Conservation (phyloP, 257 asterid genomes). For the Nicotiana obtusifolia region DNA sequence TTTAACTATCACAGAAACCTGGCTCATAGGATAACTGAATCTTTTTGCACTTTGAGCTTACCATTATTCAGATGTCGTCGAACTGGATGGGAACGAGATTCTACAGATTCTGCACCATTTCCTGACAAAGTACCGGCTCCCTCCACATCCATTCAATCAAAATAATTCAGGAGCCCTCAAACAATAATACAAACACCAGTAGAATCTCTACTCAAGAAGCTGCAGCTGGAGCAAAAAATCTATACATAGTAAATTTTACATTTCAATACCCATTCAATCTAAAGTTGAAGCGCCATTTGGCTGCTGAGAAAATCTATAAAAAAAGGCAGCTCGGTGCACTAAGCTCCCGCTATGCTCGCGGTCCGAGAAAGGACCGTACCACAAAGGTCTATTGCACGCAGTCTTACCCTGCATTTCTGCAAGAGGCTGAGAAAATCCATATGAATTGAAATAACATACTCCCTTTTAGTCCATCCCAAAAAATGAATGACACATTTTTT, state of each 20-base stretch:
- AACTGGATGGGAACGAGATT: conserved; percentile 7
- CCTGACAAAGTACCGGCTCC: background rate
- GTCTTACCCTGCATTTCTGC: no score
- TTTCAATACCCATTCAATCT: background rate
- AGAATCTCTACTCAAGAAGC: background rate
- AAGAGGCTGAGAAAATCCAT: no score
- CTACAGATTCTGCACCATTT: conserved; percentile 3
- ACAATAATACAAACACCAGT: background rate
- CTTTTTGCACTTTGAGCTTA: background rate
- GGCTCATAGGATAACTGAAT: background rate
- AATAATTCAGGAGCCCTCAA: background rate
- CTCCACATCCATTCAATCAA: conserved; percentile 11
- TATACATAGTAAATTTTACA: background rate
- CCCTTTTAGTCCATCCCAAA: no score
- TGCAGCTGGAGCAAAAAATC: background rate
- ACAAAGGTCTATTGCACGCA: no score
- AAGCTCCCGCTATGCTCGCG: no score
- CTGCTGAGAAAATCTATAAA: no score
- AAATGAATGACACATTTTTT: no score
- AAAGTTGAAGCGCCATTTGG: background rate
- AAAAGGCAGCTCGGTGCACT: no score
- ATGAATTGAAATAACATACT: no score
- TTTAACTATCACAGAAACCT: background rate
- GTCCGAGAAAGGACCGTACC: no score
- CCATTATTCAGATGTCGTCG: conserved; percentile 3